A percentile compares a stretch with the other conserved stretches of the same genome.
Conservation (phyloP, 441 rosid genomes). For the Arabidopsis hybrid region DNA sequence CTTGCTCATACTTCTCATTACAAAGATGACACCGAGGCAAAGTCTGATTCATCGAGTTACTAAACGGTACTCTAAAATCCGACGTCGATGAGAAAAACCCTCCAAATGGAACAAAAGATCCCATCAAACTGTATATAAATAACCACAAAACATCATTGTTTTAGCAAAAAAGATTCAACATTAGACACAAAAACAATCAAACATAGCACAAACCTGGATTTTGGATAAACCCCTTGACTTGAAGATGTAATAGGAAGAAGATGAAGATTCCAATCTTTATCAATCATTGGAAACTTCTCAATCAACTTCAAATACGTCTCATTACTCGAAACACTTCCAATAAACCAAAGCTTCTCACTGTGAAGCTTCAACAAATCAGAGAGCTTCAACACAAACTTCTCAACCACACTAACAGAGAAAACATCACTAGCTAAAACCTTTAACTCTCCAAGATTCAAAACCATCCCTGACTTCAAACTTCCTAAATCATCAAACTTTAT, state of each 20-base stretch:
- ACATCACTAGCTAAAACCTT: slow-evolving; percentile 47
- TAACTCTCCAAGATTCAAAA: slow-evolving; percentile 73
- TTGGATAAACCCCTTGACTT: slow-evolving; percentile 52
- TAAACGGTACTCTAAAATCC: slow-evolving; percentile 54
- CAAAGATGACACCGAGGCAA: slow-evolving; percentile 59
- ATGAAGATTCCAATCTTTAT: slow-evolving; percentile 81
- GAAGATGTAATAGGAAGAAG: slow-evolving; percentile 71
- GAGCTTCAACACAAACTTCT: slow-evolving; percentile 54
- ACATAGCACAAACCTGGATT: slow-evolving; percentile 59
- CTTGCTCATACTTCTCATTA: slow-evolving; percentile 71
- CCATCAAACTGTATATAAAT: slow-evolving; percentile 75
- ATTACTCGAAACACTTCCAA: slow-evolving; percentile 61
- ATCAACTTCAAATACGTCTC: slow-evolving; percentile 65
- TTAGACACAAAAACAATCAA: neutral
- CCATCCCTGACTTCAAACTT: slow-evolving; percentile 49
- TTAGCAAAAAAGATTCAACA: neutral
- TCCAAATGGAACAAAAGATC: slow-evolving; percentile 87
- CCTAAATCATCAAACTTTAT: slow-evolving; percentile 53
- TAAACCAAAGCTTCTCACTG: slow-evolving; percentile 61
- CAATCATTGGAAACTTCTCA: slow-evolving; percentile 58
- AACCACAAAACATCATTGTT: slow-evolving; percentile 45
- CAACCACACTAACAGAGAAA: slow-evolving; percentile 25
- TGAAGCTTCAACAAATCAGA: slow-evolving; percentile 54
- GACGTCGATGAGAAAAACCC: slow-evolving; percentile 78
- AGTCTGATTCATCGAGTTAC: slow-evolving; percentile 43